These are phyloP conservation scores for Ammopiptanthus mongolicus DNA, from an alignment of 306 rosid genomes.

Conservation along the genomic window DNA sequence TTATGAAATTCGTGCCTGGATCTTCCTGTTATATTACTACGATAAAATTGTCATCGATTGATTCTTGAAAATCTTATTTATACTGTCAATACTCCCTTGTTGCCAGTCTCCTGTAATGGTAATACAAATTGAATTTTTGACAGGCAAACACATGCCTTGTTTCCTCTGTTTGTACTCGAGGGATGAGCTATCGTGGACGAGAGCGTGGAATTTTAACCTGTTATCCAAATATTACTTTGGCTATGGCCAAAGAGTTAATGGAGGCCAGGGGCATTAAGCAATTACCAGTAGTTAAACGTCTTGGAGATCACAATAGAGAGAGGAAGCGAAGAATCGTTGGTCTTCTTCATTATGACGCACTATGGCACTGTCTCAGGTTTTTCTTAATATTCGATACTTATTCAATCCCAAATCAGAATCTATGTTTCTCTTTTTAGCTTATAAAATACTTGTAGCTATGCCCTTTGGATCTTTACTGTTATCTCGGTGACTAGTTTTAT, in stretches of 20 bases:
- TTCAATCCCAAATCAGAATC: background rate
- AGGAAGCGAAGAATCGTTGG: slow-evolving; percentile 69
- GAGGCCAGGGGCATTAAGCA: slow-evolving; percentile 92
- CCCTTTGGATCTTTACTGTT: background rate
- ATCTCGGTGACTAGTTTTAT: background rate
- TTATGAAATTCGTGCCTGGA: slow-evolving; percentile 1
- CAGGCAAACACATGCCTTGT: slow-evolving; percentile 65
- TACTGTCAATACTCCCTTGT: background rate
- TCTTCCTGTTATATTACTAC: background rate
- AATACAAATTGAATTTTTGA: slow-evolving; percentile 16
- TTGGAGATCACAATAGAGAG: slow-evolving; percentile 39
- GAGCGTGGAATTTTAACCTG: slow-evolving; percentile 83
- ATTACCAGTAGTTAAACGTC: slow-evolving; percentile 83
- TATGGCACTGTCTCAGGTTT: slow-evolving; percentile 79
- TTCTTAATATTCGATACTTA: slow-evolving; percentile 12
- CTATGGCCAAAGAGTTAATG: slow-evolving; percentile 89
- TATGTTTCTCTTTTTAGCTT: background rate
- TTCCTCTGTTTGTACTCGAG: slow-evolving; percentile 83
- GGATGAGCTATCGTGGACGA: slow-evolving; percentile 73
- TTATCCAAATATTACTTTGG: slow-evolving; percentile 70
- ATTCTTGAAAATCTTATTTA: background rate
- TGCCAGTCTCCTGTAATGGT: slow-evolving; percentile 7
- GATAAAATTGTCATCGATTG: background rate
- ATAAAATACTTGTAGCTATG: background rate
- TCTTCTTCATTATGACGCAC: slow-evolving; percentile 71